Percentiles rank a stretch among this genome's conserved stretches.
phyloP scores from a whole-genome alignment of 2,329 filamentous ascomycete genomes.

The Cercospora sp. region DNA sequence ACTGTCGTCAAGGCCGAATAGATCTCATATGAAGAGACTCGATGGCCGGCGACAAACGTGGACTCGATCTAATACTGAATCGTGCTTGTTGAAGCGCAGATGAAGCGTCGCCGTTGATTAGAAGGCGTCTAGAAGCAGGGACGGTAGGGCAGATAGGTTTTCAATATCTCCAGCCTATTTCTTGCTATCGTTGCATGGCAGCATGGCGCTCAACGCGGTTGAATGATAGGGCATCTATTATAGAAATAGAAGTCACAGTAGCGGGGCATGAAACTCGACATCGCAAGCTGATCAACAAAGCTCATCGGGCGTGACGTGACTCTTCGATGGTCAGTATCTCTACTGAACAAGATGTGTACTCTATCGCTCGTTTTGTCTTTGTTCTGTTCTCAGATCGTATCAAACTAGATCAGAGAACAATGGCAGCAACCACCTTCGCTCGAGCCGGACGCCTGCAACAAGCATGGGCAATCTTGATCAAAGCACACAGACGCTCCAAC shows the following conservation, averaged over 20 bases:
- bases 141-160: too few species aligned
- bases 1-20: neutral
- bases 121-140: neutral
- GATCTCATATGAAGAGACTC: neutral
- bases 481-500: neutral
- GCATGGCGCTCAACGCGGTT: too few species aligned
- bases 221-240: too few species aligned
- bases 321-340: neutral
- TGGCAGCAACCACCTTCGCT: too few species aligned
- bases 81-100: neutral
- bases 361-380: too few species aligned
- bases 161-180: too few species aligned
- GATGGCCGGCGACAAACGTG: neutral
- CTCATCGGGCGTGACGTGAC: neutral
- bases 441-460: neutral
- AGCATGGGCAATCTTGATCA: neutral
- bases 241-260: too few species aligned
- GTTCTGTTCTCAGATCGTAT: too few species aligned
- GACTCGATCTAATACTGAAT: neutral
- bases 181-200: too few species aligned
- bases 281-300: neutral
- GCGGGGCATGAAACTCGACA: neutral
- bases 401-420: too few species aligned
- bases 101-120: neutral
- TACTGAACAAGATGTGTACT: neutral